Base-by-base conservation (phyloP, 352 stramenopile genomes). In the Globisporangium barbulae region DNA sequence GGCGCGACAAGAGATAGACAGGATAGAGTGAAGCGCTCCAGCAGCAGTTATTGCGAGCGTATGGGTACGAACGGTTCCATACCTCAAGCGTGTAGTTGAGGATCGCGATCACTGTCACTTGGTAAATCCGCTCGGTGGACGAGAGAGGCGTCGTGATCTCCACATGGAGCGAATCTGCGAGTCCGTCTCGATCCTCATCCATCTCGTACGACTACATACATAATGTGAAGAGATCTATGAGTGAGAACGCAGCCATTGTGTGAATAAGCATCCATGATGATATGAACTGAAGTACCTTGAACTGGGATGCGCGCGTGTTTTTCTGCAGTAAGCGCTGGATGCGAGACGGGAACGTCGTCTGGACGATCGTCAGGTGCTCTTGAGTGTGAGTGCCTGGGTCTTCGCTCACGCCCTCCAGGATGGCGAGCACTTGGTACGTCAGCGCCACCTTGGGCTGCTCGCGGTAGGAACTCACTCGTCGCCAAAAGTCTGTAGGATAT, bases 1-100 rank as follows among this genome's bases (percentile, higher is more conserved):
- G 10, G 8, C 33, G 33, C 12, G 9, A 12, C 15, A 13, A 9
- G 35, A 41, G 35, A 41, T 41, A 28, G 25, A 49, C 25, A 66
- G 25, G 45, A 30, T 4, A 7, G 15, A 21, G 39, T 37, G 13
- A 45, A 28, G 3, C 42, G 41, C 10, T 30, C 31, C 9, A 17
- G 17, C 21, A 28, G 10, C 25, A 31, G 47, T 21, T 12, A 33
- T 49, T 41, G 10, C 35, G 35, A 41, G 35, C 35, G 35, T 41
- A 41, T 2, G 15, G 15, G 35, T 41, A 54, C 1, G 7, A 54
- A 42, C 28, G 25, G 9, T 15, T 17, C 33, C 37, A 15, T 31
- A 79, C 75, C 61, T 78, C 57, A 10, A 93, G 60, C 12, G 81
- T 83, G 62, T 76, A 88, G 72, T 89, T 76, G 48, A 93, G 80